phyloP scores from a whole-genome alignment of 2,329 filamentous ascomycete species.

The Cercospora sp. region DNA sequence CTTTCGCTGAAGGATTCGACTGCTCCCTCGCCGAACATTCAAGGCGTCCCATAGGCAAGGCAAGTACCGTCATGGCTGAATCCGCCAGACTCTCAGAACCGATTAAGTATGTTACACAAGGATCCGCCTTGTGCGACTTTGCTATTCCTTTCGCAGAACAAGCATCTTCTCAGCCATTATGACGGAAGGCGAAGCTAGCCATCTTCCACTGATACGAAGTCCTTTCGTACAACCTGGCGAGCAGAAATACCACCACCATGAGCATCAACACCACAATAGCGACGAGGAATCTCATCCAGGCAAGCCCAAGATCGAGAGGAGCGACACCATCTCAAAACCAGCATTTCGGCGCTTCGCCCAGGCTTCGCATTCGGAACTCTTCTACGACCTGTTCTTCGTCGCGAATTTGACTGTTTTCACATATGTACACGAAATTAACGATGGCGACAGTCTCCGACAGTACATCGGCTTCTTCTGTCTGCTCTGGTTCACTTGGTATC shows the following conservation, averaged over 20 bases:
- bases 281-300: neutral
- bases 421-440: constrained; percentile 56
- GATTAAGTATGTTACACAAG: neutral
- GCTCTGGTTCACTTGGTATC: constrained; percentile 66
- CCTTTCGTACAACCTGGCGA: constrained; percentile 12
- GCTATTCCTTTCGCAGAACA: neutral
- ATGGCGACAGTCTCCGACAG: constrained; percentile 43
- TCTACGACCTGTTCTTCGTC: constrained; percentile 63
- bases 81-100: neutral
- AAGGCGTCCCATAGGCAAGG: neutral
- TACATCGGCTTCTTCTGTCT: constrained; percentile 59
- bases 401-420: constrained; percentile 68
- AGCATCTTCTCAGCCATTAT: neutral
- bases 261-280: neutral
- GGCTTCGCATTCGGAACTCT: constrained; percentile 57
- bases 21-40: neutral
- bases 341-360: constrained; percentile 48
- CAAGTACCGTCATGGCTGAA: neutral
- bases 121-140: neutral
- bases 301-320: neutral
- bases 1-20: neutral
- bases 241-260: neutral
- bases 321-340: constrained; percentile 24
- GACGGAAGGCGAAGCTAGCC: constrained; percentile 10
- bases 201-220: constrained; percentile 13